Evolutionary conservation across 2,329 filamentous ascomycete species (phyloP), one percentile per base, ranked within the genome.

Genomic region (Fusarium sp.): DNA sequence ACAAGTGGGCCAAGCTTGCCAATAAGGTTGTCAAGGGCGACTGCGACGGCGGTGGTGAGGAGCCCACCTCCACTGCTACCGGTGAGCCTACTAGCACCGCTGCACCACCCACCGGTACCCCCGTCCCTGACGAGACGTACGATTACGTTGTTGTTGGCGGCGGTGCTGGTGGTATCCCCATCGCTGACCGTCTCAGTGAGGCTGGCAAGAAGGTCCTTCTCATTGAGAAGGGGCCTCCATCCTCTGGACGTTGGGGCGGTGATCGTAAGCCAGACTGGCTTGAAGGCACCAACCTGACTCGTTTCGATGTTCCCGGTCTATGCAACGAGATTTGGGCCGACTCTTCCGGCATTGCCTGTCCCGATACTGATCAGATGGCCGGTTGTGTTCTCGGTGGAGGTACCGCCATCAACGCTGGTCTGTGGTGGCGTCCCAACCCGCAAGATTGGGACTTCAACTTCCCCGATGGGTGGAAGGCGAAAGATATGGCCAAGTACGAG

Each of bases 391-490:
- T 60, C 4, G 57, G 57, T 10, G 57, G 57, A 12, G 57, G 57
- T 1, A 60, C 57, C 15, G 57, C 57, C 8, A 31, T 60, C 8
- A 60, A 60, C 16, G 57, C 57, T 42, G 57, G 53, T 33, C n/a
- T 60, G 2, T 60, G 57, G 57, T 60, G 57, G 57, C 57, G 57
- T n/a, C 57, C 57, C 30, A 60, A 49, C 3, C 57, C 57, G 13
- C 1, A 5, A 28, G 57, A 60, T 8, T 59, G 57, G 57, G 57
- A 60, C 8, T 60, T 42, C 7, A 60, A 60, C 18, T 60, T 60
- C 4, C 57, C 53, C 8, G 57, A 60, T 59, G 57, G 57, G 15
- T 60, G 57, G 57, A 60, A 60, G 31, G 42, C 57, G 0, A 60
- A 41, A 10, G 57, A 60, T 4, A 60, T 60, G 57, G 36, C 36